A percentile compares a stretch with the other conserved stretches of the same genome.
phyloP scores from a whole-genome alignment of 2,329 filamentous ascomycete species.

The Pseudogymnoascus sp. region DNA sequence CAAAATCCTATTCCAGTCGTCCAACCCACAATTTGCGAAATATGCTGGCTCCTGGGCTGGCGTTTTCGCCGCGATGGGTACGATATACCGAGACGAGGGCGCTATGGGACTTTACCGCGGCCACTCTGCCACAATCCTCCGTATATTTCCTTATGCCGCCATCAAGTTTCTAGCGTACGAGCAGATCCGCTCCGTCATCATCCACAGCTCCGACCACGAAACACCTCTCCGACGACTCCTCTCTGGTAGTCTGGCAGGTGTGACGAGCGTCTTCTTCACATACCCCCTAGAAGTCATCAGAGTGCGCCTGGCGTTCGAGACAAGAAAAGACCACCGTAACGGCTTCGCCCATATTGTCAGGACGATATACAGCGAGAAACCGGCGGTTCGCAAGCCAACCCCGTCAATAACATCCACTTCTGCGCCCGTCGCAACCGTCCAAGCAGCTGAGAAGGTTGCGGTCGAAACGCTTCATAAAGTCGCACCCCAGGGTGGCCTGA shows the following conservation, averaged over 20 bases:
- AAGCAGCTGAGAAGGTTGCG: slow-evolving; percentile 33
- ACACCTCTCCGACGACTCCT: slow-evolving; percentile 69
- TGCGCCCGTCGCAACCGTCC: slow-evolving; percentile 26
- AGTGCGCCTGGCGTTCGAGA: slow-evolving; percentile 91
- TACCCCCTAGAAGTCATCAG: slow-evolving; percentile 91
- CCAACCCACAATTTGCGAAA: slow-evolving; percentile 87
- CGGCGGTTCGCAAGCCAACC: slow-evolving; percentile 28
- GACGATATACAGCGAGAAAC: slow-evolving; percentile 76
- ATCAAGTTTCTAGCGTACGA: slow-evolving; percentile 99
- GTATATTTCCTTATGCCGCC: slow-evolving; percentile 94
- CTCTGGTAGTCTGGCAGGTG: slow-evolving; percentile 68
- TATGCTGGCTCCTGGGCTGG: slow-evolving; percentile 87
- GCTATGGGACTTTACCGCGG: slow-evolving; percentile 75
- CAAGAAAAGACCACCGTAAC: slow-evolving; percentile 61
- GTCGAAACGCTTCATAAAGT: slow-evolving; percentile 39
- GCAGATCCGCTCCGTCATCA: slow-evolving; percentile 76
- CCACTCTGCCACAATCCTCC: slow-evolving; percentile 85
- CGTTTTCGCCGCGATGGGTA: slow-evolving; percentile 69
- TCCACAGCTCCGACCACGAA: slow-evolving; percentile 63
- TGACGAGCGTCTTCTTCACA: slow-evolving; percentile 90
- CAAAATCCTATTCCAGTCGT: slow-evolving; percentile 96
- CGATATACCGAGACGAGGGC: slow-evolving; percentile 74
- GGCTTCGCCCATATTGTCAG: slow-evolving; percentile 69
- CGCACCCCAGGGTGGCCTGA: slow-evolving; percentile 58
- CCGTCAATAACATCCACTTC: slow-evolving; percentile 17